Base-by-base conservation (phyloP, 768 basidiomycete genomes). In the Hygrophorus pudorinus region DNA sequence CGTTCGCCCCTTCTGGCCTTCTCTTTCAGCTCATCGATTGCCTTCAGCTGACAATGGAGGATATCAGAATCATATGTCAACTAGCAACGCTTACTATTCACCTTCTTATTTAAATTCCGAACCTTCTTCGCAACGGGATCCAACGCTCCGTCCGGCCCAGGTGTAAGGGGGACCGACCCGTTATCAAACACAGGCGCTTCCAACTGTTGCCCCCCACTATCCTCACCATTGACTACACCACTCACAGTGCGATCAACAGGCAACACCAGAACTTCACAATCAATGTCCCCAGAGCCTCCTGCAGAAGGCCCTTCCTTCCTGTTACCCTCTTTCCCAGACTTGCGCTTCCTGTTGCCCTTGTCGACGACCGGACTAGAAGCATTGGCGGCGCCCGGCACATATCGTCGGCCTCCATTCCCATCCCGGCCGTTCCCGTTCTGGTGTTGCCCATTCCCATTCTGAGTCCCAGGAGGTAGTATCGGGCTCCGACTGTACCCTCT, bases 11-110 rank as follows among this genome's bases (percentile, higher is more conserved):
- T 77, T 56, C 77, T 83, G 20, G 78, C 75, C 67, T 92, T 91
- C 52, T 87, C 88, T 68, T 97, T 98, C 40, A 99, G 78, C 56
- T 98, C 93, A 16, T 97, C 91, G 52, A 99, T 98, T n/a, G 94
- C 94, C 61, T 96, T 97, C 52, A 99, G 72, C 92, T 96, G 52
- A 53, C 45, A 31, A 51, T n/a, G n/a, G n/a, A n/a, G n/a, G 27
- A 43, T 48, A 41, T 53, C 12, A 47, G 44, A 24, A 16, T 32
- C n/a, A 39, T 24, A 27, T 5, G 14, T 16, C 18, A 20, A 30
- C 32, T 36, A 10, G 20, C 18, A 34, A 31, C 31, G 16, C 17
- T 47, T 39, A 34, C 41, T 12, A 61, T 73, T 30, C 32, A 85
- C 92, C 81, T 96, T 99, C 75, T 99, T 99, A 60, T 78, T 88